Percentiles rank a stretch among this genome's conserved stretches.
phyloP scores from a whole-genome alignment of 2,329 filamentous ascomycete species.

The Lasiodiplodia sp. region DNA sequence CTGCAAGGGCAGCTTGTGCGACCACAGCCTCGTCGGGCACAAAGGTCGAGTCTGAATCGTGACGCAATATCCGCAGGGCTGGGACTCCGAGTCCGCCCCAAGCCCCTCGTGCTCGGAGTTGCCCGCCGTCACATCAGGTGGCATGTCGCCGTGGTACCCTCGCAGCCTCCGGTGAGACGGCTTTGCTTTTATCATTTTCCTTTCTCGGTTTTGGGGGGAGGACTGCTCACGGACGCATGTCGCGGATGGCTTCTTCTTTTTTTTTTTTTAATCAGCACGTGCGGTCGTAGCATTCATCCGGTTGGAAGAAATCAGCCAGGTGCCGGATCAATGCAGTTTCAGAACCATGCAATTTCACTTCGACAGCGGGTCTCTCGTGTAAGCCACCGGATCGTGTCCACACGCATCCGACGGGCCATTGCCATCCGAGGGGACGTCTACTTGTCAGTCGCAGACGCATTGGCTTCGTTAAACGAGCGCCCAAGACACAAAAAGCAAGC shows the following conservation, averaged over 20 bases:
- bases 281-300: not conserved
- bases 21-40: not conserved
- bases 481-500: not conserved
- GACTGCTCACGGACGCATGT: not conserved
- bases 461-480: not conserved
- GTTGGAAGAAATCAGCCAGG: not conserved
- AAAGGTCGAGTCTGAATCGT: not conserved
- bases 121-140: conserved; percentile 21
- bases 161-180: not conserved
- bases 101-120: conserved; percentile 5
- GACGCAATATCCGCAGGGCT: conserved; percentile 26
- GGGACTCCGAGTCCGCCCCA: conserved; percentile 5
- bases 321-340: not conserved
- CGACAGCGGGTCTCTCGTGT: too few relatives aligned
- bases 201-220: not conserved
- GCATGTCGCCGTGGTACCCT: not conserved
- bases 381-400: not conserved
- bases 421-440: not conserved
- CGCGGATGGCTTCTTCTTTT: not conserved
- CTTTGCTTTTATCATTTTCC: not conserved
- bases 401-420: not conserved
- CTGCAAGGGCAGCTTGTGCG: conserved; percentile 19
- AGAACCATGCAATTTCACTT: not conserved
- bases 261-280: not conserved
- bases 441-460: not conserved